Conservation (phyloP, 2,329 filamentous ascomycete species). For the Phaeosphaeria sp. region DNA sequence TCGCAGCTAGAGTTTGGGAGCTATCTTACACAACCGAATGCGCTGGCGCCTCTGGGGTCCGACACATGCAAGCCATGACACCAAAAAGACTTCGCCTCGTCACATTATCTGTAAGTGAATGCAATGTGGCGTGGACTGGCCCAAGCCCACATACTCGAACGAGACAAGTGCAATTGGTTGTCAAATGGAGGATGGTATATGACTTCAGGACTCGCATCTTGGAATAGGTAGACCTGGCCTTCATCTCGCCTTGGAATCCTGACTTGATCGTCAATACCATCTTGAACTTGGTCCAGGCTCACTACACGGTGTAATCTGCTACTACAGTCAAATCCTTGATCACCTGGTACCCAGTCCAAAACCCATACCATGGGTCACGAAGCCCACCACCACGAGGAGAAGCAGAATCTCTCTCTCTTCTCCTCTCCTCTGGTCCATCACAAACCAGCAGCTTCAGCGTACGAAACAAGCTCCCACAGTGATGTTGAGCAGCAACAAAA, state of each 20-base stretch:
- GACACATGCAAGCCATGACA: neutral
- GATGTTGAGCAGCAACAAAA: slow-evolving; percentile 15
- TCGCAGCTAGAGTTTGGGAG: neutral
- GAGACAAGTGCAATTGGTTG: neutral
- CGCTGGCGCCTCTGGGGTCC: neutral
- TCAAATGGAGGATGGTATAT: neutral
- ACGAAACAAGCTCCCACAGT: neutral
- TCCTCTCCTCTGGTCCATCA: slow-evolving; percentile 22
- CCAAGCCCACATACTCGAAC: neutral
- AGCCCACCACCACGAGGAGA: slow-evolving; percentile 19
- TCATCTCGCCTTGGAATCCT: neutral
- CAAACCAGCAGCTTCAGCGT: neutral
- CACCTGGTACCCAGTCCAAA: neutral
- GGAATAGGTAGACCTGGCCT: neutral
- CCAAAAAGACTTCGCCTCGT: neutral
- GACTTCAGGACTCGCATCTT: neutral
- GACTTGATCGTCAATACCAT: neutral
- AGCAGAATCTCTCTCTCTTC: slow-evolving; percentile 22
- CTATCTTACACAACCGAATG: neutral
- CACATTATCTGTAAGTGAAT: neutral
- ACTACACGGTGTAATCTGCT: no score
- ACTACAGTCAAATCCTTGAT: no score
- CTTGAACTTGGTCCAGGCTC: no score
- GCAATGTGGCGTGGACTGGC: neutral
- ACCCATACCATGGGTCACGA: slow-evolving; percentile 24